A percentile compares a stretch with the other conserved stretches of the same genome.
These are phyloP conservation scores for Colletotrichum tanaceti DNA, from an alignment of 2,329 filamentous ascomycete species.

Conservation along the genomic window DNA sequence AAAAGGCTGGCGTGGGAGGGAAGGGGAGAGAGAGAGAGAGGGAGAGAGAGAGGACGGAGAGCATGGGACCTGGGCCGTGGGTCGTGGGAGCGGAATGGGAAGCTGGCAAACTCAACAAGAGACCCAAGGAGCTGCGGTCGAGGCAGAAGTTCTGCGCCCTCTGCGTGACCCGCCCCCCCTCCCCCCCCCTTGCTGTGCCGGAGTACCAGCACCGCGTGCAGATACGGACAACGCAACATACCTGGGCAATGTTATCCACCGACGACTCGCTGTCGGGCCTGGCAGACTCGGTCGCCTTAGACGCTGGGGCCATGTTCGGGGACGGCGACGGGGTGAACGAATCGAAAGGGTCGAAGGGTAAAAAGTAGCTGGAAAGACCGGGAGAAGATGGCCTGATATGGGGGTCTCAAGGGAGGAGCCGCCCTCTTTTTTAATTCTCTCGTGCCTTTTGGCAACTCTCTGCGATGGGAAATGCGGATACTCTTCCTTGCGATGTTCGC, in stretches of 20 bases:
- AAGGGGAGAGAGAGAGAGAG: neutral
- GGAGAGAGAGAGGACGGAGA: neutral
- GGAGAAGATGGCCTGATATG: conserved; percentile 38
- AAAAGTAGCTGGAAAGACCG: conserved; percentile 16
- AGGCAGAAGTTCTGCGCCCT: conserved; percentile 25
- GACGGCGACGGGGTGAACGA: conserved; percentile 31
- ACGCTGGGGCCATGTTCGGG: conserved; percentile 39
- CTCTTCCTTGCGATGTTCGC: conserved; percentile 21
- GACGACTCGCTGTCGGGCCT: conserved; percentile 36
- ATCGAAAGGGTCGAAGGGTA: conserved; percentile 19
- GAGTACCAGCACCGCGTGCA: conserved; percentile 18
- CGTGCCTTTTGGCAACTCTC: conserved; percentile 13
- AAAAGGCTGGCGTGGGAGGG: neutral
- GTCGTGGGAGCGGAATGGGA: conserved; percentile 17
- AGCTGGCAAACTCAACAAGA: neutral
- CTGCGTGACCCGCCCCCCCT: conserved; percentile 15
- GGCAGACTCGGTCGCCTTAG: conserved; percentile 37
- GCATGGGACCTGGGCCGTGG: neutral
- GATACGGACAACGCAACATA: conserved; percentile 35
- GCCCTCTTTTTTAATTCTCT: conserved; percentile 36
- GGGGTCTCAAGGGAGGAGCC: conserved; percentile 30
- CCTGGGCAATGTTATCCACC: conserved; percentile 40
- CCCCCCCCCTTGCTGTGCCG: conserved; percentile 22
- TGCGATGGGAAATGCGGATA: conserved; percentile 33
- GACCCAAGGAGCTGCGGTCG: conserved; percentile 5